Evolutionary conservation across 1,139 yeast species (phyloP), one percentile per base, ranked within the genome.

Genomic region (Yarrowia galli): DNA sequence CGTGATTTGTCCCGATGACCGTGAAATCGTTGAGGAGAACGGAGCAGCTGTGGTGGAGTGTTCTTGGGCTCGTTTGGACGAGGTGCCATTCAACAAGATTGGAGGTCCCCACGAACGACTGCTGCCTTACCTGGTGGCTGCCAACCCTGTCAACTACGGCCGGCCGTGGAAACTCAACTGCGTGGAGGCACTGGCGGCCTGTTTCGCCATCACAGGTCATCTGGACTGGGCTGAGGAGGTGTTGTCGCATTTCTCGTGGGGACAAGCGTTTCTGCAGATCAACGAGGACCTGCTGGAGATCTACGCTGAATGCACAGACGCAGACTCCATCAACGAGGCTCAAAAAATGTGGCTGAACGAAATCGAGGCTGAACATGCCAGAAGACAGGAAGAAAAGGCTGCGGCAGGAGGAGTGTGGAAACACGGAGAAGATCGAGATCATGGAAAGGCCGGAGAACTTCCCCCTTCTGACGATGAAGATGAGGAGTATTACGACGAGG

Each of bases 21-120:
- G 79, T 51, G 91, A 86, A 68, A 82, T 91, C 22, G 97, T 93
- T 0, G 97, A 90, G 74, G 82, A 83, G 54, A 78, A 82, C 67
- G 99, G 99, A 42, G 96, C 93, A 15, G 97, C 99, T 0, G 99
- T 95, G 10, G 99, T 95, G 1, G 99, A 95, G 76, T 95, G 98
- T 78, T 92, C 98, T 1, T 95, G 99, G 99, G 99, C 99, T 0
- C 81, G 98, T 70, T 78, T 96, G 25, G 97, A 92, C 68, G 99
- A 95, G 76, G 87, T 95, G n/a, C 99, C 99, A 1, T 95, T 95
- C 78, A 81, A 83, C 71, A 91, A 90, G 75, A 93, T 95, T 70
- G 98, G 99, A 3, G 99, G 99, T 3, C 87, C 86, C 71, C 84
- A 92, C 74, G 98, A 95, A 75, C 81, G 99, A 67, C 80, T 95